Conservation (phyloP, 352 stramenopile genomes). For the Globisporangium carolinianum region DNA sequence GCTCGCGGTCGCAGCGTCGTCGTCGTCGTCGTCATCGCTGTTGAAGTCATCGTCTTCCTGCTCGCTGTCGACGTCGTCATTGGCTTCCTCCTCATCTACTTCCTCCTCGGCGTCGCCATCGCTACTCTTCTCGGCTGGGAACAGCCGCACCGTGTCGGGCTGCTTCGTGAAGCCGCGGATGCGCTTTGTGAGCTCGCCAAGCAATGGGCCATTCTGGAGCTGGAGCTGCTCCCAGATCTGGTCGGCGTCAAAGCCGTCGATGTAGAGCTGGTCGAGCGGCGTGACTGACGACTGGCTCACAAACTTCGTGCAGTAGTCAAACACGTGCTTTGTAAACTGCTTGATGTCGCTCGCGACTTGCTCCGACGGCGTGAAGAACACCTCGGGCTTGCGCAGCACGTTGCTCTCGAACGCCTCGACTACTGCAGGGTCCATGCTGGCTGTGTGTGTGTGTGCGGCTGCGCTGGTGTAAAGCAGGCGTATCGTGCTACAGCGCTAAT, state of each 20-base stretch:
- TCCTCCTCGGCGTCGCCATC: constrained; percentile 21
- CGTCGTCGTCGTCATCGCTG: constrained; percentile 22
- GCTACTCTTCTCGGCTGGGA: constrained; percentile 40
- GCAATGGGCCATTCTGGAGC: constrained; percentile 67
- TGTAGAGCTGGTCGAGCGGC: constrained; percentile 67
- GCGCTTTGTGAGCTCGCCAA: constrained; percentile 62
- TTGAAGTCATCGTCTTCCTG: constrained; percentile 1
- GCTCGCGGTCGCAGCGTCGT: constrained; percentile 6
- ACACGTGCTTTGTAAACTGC: constrained; percentile 73
- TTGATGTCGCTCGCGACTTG: constrained; percentile 59
- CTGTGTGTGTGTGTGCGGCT: not conserved
- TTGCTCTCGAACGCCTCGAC: constrained; percentile 59
- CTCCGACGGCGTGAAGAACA: constrained; percentile 77
- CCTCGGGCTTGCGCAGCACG: constrained; percentile 65
- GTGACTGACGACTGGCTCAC: constrained; percentile 32
- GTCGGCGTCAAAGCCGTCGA: constrained; percentile 79
- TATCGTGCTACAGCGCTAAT: not conserved
- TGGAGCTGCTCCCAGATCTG: constrained; percentile 86
- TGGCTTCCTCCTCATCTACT: constrained; percentile 11
- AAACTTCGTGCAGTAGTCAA: constrained; percentile 65
- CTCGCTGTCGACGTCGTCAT: constrained; percentile 11
- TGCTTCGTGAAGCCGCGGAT: constrained; percentile 67
- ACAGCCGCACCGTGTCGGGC: constrained; percentile 42
- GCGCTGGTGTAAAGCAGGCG: too few species aligned
- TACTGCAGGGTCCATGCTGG: constrained; percentile 48